Evolutionary conservation across 2,329 filamentous ascomycete genomes (phyloP), one percentile per base, ranked within the genome.

Genomic region (Neopestalotiopsis sp.): DNA sequence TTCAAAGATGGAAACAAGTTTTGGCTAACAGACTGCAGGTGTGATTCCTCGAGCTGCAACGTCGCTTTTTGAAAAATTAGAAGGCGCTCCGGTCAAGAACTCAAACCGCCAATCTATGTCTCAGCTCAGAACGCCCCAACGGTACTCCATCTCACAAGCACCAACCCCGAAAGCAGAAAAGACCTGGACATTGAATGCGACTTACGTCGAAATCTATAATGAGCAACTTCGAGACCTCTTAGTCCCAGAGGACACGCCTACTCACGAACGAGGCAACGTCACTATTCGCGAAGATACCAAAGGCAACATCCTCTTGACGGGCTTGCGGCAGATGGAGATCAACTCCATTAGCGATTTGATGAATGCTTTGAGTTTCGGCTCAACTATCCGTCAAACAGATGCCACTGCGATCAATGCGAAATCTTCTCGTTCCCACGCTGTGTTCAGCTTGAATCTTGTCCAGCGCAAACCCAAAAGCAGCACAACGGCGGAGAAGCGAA

Each of bases 171-270:
- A 85, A 71, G 80, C 77, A 4, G 93, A 96, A 63, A 94, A 92
- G 80, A 92, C 87, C 71, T 99, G 96, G 96, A 92, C 94, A 66
- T 84, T 99, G 76, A 97, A 93, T 79, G 96, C 95, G 12, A 98
- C 95, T 1, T 98, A 98, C 77, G 93, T 98, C 71, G 89, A 98
- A 85, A 99, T 99, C 73, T 99, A 99, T 84, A 98, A 99, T 78
- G 96, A 99, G 81, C 93, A 97, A 77, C 86, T 98, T 38, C 91
- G 96, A 74, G 96, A 99, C 84, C 86, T 99, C 17, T 86, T 99
- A 45, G 83, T 97, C 4, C 90, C 94, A 0, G 95, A 98, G 61
- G 81, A 90, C 61, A 88, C 91, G 0, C 89, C 92, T 1, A 75
- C 82, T 5, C 82, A 86, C 71, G 95, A 98, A 76, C 90, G 96